Evolutionary conservation across 257 asterid species (phyloP).

Genomic region (Coffea eugenioides): DNA sequence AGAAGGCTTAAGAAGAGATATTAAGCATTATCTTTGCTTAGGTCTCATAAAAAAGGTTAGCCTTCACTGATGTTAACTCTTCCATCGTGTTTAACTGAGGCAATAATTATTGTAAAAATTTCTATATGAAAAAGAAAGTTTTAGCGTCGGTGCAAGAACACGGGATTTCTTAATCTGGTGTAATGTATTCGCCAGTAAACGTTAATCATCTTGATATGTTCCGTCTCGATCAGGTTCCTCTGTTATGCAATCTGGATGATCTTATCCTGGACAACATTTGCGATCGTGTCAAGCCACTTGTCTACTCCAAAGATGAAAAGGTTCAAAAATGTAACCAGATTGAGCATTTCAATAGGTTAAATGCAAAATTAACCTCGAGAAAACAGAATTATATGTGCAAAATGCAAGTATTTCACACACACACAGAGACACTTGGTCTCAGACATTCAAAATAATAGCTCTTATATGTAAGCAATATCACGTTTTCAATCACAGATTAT

Average conservation of each 20-base stretch:
- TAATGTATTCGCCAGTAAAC: neutral
- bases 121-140: neutral
- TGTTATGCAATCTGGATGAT: constrained; percentile 81
- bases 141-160: too few species aligned
- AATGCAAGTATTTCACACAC: neutral
- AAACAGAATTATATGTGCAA: neutral
- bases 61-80: too few species aligned
- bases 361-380: neutral
- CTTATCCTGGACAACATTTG: constrained; percentile 92
- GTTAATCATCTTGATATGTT: too few species aligned
- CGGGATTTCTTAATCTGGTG: neutral
- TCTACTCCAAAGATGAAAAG: constrained; percentile 87
- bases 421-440: neutral
- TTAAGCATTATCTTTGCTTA: constrained; percentile 81
- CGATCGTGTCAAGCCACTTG: constrained; percentile 84
- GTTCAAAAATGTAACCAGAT: constrained; percentile 24
- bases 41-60: constrained; percentile 77
- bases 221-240: constrained; percentile 54
- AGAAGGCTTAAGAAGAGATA: constrained; percentile 87
- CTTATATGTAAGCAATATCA: neutral
- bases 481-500: constrained; percentile 45
- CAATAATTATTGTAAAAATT: neutral
- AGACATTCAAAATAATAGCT: neutral
- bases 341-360: neutral
- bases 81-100: too few species aligned